Conservation (phyloP, 495 filamentous ascomycete species). For the Aspergillus hancockii region DNA sequence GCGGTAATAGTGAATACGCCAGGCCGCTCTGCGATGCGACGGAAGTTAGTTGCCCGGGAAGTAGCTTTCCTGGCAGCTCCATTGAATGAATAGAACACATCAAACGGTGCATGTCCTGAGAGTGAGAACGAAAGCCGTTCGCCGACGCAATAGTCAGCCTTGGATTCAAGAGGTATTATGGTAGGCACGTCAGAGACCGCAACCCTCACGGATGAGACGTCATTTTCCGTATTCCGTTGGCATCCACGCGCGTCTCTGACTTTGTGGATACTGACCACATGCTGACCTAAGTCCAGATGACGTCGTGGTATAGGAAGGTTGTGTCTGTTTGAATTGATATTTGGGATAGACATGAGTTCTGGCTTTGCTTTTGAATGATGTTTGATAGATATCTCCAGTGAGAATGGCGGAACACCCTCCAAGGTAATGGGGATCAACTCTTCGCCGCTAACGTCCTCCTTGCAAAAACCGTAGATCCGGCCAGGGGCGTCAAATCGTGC, state of each 20-base stretch:
- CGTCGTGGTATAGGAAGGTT: constrained; percentile 81
- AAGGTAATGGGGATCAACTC: constrained; percentile 85
- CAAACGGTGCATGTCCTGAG: constrained; percentile 85
- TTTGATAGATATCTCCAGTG: constrained; percentile 86
- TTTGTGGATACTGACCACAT: constrained; percentile 82
- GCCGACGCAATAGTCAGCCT: constrained; percentile 89
- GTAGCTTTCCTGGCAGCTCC: constrained; percentile 74
- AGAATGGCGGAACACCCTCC: constrained; percentile 83
- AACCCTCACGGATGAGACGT: constrained; percentile 74
- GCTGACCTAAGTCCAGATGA: constrained; percentile 78
- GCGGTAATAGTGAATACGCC: constrained; percentile 86
- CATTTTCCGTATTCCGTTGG: constrained; percentile 65
- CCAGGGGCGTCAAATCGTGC: constrained; percentile 81
- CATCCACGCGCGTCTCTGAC: constrained; percentile 86
- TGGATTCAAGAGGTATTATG: constrained; percentile 83
- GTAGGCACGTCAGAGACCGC: constrained; percentile 89
- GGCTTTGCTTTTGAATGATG: constrained; percentile 79
- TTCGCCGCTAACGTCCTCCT: constrained; percentile 74
- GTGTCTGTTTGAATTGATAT: constrained; percentile 71
- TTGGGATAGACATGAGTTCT: constrained; percentile 74
- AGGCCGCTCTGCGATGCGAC: constrained; percentile 85
- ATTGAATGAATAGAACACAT: constrained; percentile 88
- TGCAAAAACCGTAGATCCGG: constrained; percentile 94
- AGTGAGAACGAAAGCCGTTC: constrained; percentile 89
- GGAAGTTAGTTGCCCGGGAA: constrained; percentile 75